Percentiles rank a stretch among this genome's conserved stretches.
Evolutionary conservation across 176 grass and related monocot genomes (phyloP).

Genomic region (Oryza glaberrima): DNA sequence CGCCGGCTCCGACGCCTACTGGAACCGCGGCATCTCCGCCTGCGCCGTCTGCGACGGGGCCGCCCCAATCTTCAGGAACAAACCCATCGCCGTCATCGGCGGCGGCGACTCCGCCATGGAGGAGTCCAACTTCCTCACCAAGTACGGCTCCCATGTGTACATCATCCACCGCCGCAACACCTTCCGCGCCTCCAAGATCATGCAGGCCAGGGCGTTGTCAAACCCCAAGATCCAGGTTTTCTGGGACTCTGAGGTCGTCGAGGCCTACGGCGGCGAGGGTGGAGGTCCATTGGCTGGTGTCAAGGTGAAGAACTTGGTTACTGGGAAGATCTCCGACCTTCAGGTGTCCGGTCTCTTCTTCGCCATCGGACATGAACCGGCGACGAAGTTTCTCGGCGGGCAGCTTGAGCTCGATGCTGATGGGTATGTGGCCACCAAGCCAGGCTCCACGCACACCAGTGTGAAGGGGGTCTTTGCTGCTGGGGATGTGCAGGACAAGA

Average conservation of each 20-base stretch:
- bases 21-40: constrained; percentile 87
- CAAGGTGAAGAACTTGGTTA: constrained; percentile 75
- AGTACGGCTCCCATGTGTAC: constrained; percentile 74
- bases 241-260: constrained; percentile 85
- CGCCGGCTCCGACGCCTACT: constrained; percentile 69
- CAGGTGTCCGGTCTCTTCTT: constrained; percentile 87
- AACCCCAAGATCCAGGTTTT: constrained; percentile 92
- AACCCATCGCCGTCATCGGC: constrained; percentile 77
- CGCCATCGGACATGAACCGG: constrained; percentile 88
- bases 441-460: constrained; percentile 78
- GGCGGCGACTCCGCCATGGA: constrained; percentile 85
- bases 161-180: constrained; percentile 65
- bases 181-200: constrained; percentile 88
- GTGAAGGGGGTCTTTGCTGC: constrained; percentile 91
- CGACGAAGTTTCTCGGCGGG: constrained; percentile 90
- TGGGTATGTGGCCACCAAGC: constrained; percentile 78
- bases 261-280: constrained; percentile 63
- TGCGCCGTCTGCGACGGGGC: constrained; percentile 93
- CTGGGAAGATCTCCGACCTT: constrained; percentile 65
- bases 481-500: constrained; percentile 94
- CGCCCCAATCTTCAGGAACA: constrained; percentile 82
- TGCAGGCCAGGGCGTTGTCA: constrained; percentile 78
- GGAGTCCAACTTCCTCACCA: constrained; percentile 80
- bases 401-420: constrained; percentile 86
- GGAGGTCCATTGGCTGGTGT: constrained; percentile 67